Base-by-base conservation (phyloP, 2,329 filamentous ascomycete genomes). In the Aciculosporium take region DNA sequence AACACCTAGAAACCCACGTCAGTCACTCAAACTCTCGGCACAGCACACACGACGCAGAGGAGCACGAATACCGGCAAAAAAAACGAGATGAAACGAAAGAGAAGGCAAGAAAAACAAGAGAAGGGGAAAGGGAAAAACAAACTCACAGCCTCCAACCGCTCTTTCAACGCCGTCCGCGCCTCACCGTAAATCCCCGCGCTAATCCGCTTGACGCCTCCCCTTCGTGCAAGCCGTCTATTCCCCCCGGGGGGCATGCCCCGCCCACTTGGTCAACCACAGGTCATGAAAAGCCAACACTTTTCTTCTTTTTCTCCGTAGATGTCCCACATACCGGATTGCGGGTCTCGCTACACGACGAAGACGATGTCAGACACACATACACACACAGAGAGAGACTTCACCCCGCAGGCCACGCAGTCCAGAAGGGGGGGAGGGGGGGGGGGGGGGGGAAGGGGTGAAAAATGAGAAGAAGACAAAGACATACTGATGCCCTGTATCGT, bases 191-290 rank as follows among this genome's bases (percentile, higher is more conserved):
- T 79, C 0, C 35, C 48, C 0, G 55, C 70, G 0, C 77, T 79
- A 7, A 88, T 85, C 0, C 83, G 67, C 55, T 87, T 87, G 0
- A 89, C 79, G 0, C 84, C 84, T 1, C 83, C 84, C 6, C 84
- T 76, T 5, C 84, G 74, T 1, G 84, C 84, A 0, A 89, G 60
- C 31, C 83, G 78, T 49, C 81, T 79, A 44, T 31, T 31, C 1
- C 7, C 13, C 28, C 7, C n/a, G n/a, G n/a, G n/a, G n/a, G n/a
- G n/a, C n/a, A n/a, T n/a, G n/a, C n/a, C n/a, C n/a, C n/a, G n/a
- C n/a, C n/a, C n/a, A n/a, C n/a, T n/a, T n/a, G n/a, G n/a, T n/a
- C n/a, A n/a, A n/a, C n/a, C n/a, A n/a, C n/a, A n/a, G n/a, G n/a
- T n/a, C n/a, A n/a, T n/a, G n/a, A n/a, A n/a, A n/a, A n/a, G n/a